phyloP scores from a whole-genome alignment of 139 green algal species.

The Micractinium conductrix region DNA sequence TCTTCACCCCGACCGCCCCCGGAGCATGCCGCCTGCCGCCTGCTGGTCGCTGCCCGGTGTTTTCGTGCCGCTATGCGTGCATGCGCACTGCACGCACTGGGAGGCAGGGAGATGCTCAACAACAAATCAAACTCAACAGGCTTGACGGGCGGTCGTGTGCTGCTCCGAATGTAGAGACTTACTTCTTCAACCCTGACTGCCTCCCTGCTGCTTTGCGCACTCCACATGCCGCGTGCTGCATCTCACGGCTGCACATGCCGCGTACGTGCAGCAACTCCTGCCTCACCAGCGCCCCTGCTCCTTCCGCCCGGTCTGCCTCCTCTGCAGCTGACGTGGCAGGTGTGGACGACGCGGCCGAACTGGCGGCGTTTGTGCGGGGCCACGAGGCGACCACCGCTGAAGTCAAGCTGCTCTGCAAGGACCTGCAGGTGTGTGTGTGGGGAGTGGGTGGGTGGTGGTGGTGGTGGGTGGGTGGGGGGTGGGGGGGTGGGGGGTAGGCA shows the following conservation, averaged over 20 bases:
- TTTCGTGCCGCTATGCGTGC: no score
- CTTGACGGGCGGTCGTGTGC: constrained; percentile 33
- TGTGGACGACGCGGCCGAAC: constrained; percentile 28
- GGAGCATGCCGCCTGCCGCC: background rate
- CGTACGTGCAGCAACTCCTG: background rate
- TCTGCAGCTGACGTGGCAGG: constrained; percentile 25
- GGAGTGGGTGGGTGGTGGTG: no score
- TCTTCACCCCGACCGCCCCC: constrained; percentile 28
- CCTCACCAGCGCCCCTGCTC: background rate
- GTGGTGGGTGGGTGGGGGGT: no score
- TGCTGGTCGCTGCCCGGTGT: no score
- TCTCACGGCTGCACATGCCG: background rate
- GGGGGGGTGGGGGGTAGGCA: no score
- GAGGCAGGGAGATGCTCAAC: constrained; percentile 14
- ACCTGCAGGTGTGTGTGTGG: constrained; percentile 82
- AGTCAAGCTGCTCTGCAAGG: constrained; percentile 81
- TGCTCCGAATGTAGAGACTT: constrained; percentile 28
- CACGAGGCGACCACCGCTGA: constrained; percentile 83
- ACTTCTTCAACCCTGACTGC: constrained; percentile 39
- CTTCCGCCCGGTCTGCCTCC: background rate
- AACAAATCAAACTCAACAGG: constrained; percentile 53
- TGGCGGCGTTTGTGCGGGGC: constrained; percentile 45
- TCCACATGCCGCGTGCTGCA: no score
- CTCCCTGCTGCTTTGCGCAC: background rate
- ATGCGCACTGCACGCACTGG: background rate